Base-by-base conservation (phyloP, 2,329 filamentous ascomycete genomes). In the Diaporthe vexans region DNA sequence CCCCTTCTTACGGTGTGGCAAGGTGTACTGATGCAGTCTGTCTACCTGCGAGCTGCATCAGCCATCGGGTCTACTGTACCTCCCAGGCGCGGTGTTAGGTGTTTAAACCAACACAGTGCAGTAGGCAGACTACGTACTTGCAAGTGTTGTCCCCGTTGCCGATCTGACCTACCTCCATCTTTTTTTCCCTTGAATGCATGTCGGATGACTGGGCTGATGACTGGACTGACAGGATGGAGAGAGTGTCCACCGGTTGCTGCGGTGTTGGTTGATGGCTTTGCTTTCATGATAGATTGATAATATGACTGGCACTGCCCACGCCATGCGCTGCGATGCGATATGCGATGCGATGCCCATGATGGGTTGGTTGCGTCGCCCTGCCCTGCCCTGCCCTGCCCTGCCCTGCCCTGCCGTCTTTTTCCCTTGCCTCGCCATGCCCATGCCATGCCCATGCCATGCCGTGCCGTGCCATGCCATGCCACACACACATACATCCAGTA, bases 131-230 rank as follows among this genome's bases (percentile, higher is more conserved):
- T 8, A 21, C 46, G 46, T 48, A 48, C 43, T 17, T 19, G 35
- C 29, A 37, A n/a, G 29, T 19, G 4, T 33, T 33, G 43, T 67
- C 61, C 43, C 61, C 46, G 17, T 26, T 35, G 63, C 63, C 46
- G 59, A 37, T 67, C 63, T 67, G 63, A 67, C 63, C 43, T 26
- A 52, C 61, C 46, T 68, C 63, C 46, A 68, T 54, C 33, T 52
- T 40, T 37, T 48, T 19, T 40, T 21, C 11, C 13, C 13, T 17
- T 19, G 40, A 17, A 26, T 54, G 48, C 48, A n/a, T n/a, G 40
- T 68, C 61, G 48, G 46, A 52, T 67, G 63, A 67, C 61, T 67
- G 43, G 61, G 15, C 29, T 65, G 61, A 51, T 51, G 59, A 48
- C 43, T 51, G 61, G 26, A 24, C 56, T n/a, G 48, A 52, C 40